A percentile compares a stretch with the other conserved stretches of the same genome.
Conservation (phyloP, 1,284 basidiomycete genomes). For the Puccinia novopanici region DNA sequence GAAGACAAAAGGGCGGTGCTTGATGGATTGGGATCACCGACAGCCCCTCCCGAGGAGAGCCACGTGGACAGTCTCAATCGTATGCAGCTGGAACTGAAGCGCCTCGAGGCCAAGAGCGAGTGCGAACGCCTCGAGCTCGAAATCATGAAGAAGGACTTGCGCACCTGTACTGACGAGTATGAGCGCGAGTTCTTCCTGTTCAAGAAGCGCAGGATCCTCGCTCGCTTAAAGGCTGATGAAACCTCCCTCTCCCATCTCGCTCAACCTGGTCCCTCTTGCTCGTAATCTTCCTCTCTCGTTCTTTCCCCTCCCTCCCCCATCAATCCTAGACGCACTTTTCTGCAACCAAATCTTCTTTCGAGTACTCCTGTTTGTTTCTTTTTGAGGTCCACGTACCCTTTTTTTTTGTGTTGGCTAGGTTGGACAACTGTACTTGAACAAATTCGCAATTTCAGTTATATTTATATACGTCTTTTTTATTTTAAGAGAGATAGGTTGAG, state of each 20-base stretch:
- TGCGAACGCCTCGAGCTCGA: background rate
- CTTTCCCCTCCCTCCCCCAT: no score
- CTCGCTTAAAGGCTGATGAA: background rate
- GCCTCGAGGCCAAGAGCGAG: background rate
- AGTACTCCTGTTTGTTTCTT: no score
- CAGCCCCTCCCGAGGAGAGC: background rate
- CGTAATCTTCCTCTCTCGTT: background rate
- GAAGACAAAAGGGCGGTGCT: background rate
- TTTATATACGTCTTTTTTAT: no score
- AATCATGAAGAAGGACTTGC: background rate
- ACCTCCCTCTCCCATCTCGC: background rate
- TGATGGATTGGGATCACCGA: no score
- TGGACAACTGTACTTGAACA: no score
- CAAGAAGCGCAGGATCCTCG: constrained; percentile 11
- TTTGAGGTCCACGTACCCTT: no score
- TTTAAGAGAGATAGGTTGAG: no score
- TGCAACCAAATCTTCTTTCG: no score
- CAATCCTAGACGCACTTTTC: no score
- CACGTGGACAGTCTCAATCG: background rate
- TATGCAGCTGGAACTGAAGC: background rate
- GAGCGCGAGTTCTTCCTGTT: background rate
- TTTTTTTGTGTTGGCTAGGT: no score
- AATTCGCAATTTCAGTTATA: no score
- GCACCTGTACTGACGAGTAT: background rate
- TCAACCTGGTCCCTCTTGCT: background rate